These are phyloP conservation scores for Kurtzmaniella quercitrusa DNA, from an alignment of 1,139 yeast genomes.

Conservation along the genomic window DNA sequence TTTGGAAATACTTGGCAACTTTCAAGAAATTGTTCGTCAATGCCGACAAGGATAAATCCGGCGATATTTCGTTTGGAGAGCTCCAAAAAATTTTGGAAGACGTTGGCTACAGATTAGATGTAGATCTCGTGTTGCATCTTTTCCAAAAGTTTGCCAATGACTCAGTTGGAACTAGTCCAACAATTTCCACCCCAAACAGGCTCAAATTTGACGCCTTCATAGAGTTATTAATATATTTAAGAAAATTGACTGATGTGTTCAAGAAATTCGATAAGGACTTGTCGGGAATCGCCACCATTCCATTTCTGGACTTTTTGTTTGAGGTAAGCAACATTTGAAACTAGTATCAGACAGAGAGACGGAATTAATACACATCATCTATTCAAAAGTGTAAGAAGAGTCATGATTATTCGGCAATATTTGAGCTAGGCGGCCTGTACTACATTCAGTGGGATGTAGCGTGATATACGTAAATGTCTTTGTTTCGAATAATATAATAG, in stretches of 20 bases:
- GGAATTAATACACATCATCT: no score
- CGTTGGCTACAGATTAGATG: constrained; percentile 64
- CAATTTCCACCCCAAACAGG: not conserved
- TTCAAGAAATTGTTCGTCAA: constrained; percentile 64
- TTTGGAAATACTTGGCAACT: constrained; percentile 71
- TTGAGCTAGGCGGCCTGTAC: no score
- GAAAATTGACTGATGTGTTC: constrained; percentile 74
- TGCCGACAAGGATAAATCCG: constrained; percentile 59
- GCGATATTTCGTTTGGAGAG: constrained; percentile 64
- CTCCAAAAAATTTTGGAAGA: constrained; percentile 63
- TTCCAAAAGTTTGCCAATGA: constrained; percentile 54
- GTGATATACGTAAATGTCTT: no score
- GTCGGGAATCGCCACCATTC: constrained; percentile 73
- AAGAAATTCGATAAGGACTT: constrained; percentile 73
- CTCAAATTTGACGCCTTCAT: constrained; percentile 79
- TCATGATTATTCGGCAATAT: no score
- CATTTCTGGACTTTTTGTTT: constrained; percentile 73
- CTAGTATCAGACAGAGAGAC: not conserved
- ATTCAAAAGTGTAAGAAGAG: no score
- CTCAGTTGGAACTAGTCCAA: constrained; percentile 9
- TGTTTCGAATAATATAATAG: no score
- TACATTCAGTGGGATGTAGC: no score
- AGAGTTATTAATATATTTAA: constrained; percentile 71
- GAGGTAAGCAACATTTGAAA: constrained; percentile 43
- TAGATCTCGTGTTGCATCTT: constrained; percentile 57